phyloP scores from a whole-genome alignment of 805 yeast species.

The Metschnikowia henanensis region DNA sequence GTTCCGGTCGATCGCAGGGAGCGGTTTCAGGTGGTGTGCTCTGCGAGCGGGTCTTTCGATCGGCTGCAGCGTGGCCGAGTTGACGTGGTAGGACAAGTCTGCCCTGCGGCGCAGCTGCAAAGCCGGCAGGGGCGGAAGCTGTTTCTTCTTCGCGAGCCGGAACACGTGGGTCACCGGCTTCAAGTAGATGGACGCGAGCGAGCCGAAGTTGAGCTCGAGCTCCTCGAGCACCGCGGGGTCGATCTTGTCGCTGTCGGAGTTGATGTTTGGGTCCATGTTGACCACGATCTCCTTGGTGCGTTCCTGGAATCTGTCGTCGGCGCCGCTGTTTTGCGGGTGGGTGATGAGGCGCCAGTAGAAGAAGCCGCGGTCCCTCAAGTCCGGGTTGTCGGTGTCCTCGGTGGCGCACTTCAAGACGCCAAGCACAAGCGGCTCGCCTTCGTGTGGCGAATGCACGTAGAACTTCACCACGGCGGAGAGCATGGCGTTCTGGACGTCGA shows the following conservation, averaged over 20 bases:
- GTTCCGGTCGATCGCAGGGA: slow-evolving; percentile 10
- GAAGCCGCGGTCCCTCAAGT: slow-evolving; percentile 79
- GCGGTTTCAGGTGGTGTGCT: slow-evolving; percentile 7
- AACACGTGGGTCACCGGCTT: slow-evolving; percentile 84
- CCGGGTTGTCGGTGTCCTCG: slow-evolving; percentile 78
- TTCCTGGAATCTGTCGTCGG: slow-evolving; percentile 42
- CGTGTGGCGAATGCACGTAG: slow-evolving; percentile 55
- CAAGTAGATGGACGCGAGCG: slow-evolving; percentile 79
- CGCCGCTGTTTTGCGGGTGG: slow-evolving; percentile 18
- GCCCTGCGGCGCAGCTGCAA: slow-evolving; percentile 26
- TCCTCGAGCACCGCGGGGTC: slow-evolving; percentile 76
- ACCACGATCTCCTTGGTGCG: slow-evolving; percentile 51
- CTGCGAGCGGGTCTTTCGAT: slow-evolving; percentile 9
- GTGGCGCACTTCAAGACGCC: slow-evolving; percentile 65
- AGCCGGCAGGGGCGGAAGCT: slow-evolving; percentile 48
- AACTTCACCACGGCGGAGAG: slow-evolving; percentile 74
- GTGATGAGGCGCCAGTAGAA: slow-evolving; percentile 85
- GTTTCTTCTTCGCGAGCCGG: slow-evolving; percentile 55
- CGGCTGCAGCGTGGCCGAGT: slow-evolving; percentile 15
- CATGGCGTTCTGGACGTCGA: slow-evolving; percentile 71
- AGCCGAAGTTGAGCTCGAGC: slow-evolving; percentile 76
- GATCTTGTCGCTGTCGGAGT: slow-evolving; percentile 64
- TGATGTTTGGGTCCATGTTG: slow-evolving; percentile 60
- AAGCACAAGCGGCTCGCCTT: slow-evolving; percentile 58
- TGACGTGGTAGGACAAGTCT: slow-evolving; percentile 8